Evolutionary conservation across 495 filamentous ascomycete genomes (phyloP), one percentile per base, ranked within the genome.

Genomic region (Aspergillus egyptiacus): DNA sequence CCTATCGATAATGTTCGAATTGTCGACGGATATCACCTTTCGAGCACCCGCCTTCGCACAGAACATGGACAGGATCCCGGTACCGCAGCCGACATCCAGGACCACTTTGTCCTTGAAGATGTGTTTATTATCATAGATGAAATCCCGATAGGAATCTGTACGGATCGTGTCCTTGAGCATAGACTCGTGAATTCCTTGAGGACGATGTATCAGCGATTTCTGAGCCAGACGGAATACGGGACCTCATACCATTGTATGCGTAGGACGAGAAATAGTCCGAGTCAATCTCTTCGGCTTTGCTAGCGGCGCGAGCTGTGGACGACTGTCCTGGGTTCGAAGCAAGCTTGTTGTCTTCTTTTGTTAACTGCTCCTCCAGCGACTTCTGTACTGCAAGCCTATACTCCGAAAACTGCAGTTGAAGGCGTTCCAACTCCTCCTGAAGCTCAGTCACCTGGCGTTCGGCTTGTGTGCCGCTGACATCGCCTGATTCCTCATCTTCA

Each of bases 41-140:
- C 86, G 85, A 10, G 91, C 90, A 54, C 91, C 91, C 35, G 91
- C 90, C 63, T 81, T 82, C 35, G 86, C 91, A 46, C 90, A 93
- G 67, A 96, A 96, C 84, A 96, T 89, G 55, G 87, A 94, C 49
- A 96, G 76, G 56, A 96, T 95, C 20, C 85, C 87, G 9, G 91
- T 95, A 44, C 91, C 91, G 61, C 90, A 95, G 41, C 91, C 91
- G 34, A 96, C 88, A 65, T 96, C 91, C 32, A 96, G 79, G 24
- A 96, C 88, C 39, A 88, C 78, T 73, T 94, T 94, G 63, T 85
- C 85, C 66, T 86, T 83, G 70, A 96, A 96, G 5, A 96, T 67
- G 55, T 90, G 78, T 72, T 94, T 91, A 71, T 96, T 90, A 39
- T 88, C 75, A 48, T 85, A 85, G 22, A 87, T 77, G 50, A 85